These are phyloP conservation scores for Plasmodium berghei DNA, from an alignment of 169 alveolate genomes.

Conservation along the genomic window DNA sequence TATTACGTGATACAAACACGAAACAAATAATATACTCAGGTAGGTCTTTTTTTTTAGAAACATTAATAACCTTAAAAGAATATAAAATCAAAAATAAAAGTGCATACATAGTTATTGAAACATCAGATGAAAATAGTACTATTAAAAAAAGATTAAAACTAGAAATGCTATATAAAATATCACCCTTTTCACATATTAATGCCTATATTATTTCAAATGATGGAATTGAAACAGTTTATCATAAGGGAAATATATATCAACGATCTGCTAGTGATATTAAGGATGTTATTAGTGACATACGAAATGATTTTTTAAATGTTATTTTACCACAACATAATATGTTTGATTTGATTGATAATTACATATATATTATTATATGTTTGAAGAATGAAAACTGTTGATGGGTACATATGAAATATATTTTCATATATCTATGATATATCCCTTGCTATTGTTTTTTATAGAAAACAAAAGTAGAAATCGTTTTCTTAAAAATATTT, in stretches of 20 bases:
- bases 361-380: constrained; percentile 54
- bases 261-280: constrained; percentile 65
- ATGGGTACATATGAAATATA: too few species aligned
- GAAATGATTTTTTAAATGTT: constrained; percentile 54
- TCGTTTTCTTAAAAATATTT: too few species aligned
- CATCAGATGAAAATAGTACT: constrained; percentile 50
- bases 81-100: constrained; percentile 61
- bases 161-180: constrained; percentile 53
- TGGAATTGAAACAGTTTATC: constrained; percentile 63
- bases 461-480: too few species aligned
- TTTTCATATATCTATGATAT: too few species aligned
- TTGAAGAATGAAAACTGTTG: constrained; percentile 61
- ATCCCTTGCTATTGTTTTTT: too few species aligned
- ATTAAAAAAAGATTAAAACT: constrained; percentile 64
- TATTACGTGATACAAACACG: constrained; percentile 54
- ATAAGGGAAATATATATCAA: constrained; percentile 63
- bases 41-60: constrained; percentile 70
- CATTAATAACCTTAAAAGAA: constrained; percentile 61
- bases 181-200: constrained; percentile 71
- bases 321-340: constrained; percentile 58
- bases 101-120: constrained; percentile 56
- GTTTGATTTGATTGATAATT: constrained; percentile 54
- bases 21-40: constrained; percentile 61
- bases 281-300: constrained; percentile 56
- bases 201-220: constrained; percentile 56